These are phyloP conservation scores for Neurospora sp. DNA, from an alignment of 495 filamentous ascomycete species.

Conservation along the genomic window DNA sequence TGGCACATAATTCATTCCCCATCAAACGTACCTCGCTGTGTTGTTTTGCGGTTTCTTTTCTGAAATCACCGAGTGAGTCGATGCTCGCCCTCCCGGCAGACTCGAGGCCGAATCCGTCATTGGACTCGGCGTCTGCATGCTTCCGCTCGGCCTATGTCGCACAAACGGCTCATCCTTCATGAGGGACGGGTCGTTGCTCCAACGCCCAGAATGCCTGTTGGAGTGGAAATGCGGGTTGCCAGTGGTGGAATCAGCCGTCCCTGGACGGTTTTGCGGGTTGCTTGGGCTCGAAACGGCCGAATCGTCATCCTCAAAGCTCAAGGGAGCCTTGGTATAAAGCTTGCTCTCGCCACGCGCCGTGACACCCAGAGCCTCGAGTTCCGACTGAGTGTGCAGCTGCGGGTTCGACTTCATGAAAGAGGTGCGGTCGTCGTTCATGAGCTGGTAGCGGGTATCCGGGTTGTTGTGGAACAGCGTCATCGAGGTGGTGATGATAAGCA, in stretches of 20 bases:
- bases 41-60: constrained; percentile 25
- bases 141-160: constrained; percentile 11
- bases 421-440: constrained; percentile 91
- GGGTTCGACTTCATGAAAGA: constrained; percentile 98
- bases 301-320: constrained; percentile 71
- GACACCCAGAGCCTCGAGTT: constrained; percentile 85
- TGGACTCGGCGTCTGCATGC: constrained; percentile 16
- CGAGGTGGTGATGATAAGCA: constrained; percentile 76
- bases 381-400: constrained; percentile 63
- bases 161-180: constrained; percentile 5
- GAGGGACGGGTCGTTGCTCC: constrained; percentile 2
- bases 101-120: constrained; percentile 9
- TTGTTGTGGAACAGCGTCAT: constrained; percentile 87
- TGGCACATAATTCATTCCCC: no score
- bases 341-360: constrained; percentile 81
- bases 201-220: constrained; percentile 6
- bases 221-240: constrained; percentile 3
- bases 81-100: constrained; percentile 6
- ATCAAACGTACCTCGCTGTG: constrained; percentile 38
- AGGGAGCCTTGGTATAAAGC: constrained; percentile 47
- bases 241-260: constrained; percentile 7
- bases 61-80: constrained; percentile 4
- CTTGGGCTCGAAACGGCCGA: constrained; percentile 43
- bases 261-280: constrained; percentile 17
- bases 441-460: constrained; percentile 91